Percentiles rank a stretch among this genome's conserved stretches.
Conservation (phyloP, 2,329 filamentous ascomycete species). For the Talaromyces sp. region DNA sequence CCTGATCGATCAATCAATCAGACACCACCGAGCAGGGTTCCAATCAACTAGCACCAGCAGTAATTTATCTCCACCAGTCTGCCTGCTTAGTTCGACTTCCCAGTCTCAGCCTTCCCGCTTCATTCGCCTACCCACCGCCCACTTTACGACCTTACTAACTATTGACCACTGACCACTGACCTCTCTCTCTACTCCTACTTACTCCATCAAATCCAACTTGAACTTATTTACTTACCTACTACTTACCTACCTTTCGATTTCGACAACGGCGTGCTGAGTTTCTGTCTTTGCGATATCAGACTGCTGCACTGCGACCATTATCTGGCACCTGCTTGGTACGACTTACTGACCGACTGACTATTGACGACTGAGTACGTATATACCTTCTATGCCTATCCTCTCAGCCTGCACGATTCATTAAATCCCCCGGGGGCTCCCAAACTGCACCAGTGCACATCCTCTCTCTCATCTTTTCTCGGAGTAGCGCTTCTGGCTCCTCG, state of each 20-base stretch:
- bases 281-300: background rate
- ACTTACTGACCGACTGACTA: background rate
- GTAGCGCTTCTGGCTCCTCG: conserved; percentile 7
- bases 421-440: background rate
- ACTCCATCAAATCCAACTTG: conserved; percentile 1
- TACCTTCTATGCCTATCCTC: background rate
- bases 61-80: conserved; percentile 15
- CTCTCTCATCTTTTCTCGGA: conserved; percentile 13
- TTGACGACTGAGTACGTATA: conserved; percentile 3
- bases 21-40: background rate
- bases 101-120: conserved; percentile 18
- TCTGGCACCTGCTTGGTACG: background rate
- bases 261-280: background rate
- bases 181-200: background rate
- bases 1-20: background rate
- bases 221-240: background rate
- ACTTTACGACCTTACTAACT: conserved; percentile 16
- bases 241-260: background rate
- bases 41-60: background rate
- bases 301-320: background rate
- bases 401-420: conserved; percentile 11
- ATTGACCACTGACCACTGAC: background rate
- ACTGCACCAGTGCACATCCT: conserved; percentile 3
- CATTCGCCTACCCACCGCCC: conserved; percentile 25
- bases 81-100: conserved; percentile 8